Evolutionary conservation across 75 land plant genomes (phyloP), one percentile per base, ranked within the genome.

Genomic region (Picea glauca): DNA sequence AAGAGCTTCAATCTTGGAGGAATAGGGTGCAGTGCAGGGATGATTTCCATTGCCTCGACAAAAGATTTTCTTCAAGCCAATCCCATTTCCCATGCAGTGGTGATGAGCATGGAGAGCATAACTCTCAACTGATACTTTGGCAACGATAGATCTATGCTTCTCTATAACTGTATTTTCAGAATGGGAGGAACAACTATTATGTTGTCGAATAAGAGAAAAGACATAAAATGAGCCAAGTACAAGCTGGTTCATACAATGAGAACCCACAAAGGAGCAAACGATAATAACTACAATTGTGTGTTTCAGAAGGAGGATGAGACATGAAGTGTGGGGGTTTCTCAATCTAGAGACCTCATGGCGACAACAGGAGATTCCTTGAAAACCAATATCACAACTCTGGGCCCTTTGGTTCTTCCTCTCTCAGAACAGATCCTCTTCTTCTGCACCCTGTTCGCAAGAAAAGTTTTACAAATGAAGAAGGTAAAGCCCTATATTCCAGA

Each of bases 261-360:
- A 32, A 85, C 87, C 4, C 87, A 85, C 87, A 85, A 83, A 46
- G 87, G 87, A 12, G 87, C 85, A n/a, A 85, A 85, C 59, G 87
- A 85, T 64, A 85, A 60, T 17, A 56, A 76, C 67, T 85, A 62
- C 59, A 58, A 57, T 9, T 83, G 81, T 23, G 80, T 85, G 1
- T 75, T 61, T 72, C 87, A 85, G 26, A 26, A 26, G 26, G 26
- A 26, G 26, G 26, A 26, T 26, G 26, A 26, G 26, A 26, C 26
- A 26, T 21, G 40, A 15, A 76, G 61, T 12, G 54, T 74, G 40
- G 87, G 87, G 11, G 81, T 85, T n/a, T 61, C 80, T 32, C 87
- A 79, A n/a, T 79, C 85, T 1, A 20, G 74, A 5, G 85, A 85
- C 4, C 79, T 85, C 56, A 79, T 85, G 78, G 85, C 57, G 3